A percentile compares a stretch with the other conserved stretches of the same genome.
Conservation (phyloP, 345 rosid genomes). For the Gossypium stocksii region DNA sequence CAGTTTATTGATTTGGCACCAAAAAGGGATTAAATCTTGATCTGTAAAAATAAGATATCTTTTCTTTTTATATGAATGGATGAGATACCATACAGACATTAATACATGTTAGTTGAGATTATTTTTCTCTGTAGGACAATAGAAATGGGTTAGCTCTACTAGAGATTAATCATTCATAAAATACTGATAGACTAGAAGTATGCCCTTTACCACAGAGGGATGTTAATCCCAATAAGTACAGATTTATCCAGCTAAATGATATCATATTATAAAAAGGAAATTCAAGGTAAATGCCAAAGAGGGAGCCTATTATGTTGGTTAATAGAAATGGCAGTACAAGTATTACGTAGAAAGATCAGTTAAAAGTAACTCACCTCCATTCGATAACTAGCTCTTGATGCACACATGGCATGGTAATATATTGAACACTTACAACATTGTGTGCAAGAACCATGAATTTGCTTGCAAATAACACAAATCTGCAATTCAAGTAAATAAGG, state of each 20-base stretch:
- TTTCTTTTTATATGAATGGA: not conserved
- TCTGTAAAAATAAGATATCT: too few relatives aligned
- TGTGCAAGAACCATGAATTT: conserved; percentile 93
- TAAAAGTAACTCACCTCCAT: conserved; percentile 67
- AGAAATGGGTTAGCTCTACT: not conserved
- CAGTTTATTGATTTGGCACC: too few relatives aligned
- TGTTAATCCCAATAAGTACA: too few relatives aligned
- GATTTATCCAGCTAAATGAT: not conserved
- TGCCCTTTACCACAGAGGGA: not conserved
- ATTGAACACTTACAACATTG: conserved; percentile 92
- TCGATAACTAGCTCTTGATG: conserved; percentile 90
- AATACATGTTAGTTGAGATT: not conserved
- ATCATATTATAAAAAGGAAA: not conserved
- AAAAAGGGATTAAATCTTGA: too few relatives aligned
- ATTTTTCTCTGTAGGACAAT: not conserved
- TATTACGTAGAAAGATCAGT: conserved; percentile 6
- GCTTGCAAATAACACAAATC: conserved; percentile 94
- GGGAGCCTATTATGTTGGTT: not conserved
- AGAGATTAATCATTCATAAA: not conserved
- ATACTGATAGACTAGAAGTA: not conserved
- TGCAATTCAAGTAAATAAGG: conserved; percentile 34
- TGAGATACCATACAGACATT: not conserved
- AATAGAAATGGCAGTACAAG: not conserved
- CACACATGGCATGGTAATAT: conserved; percentile 96
- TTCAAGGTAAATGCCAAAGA: not conserved